Evolutionary conservation across 768 basidiomycete species (phyloP).

Genomic region (Lyophyllum shimeji): DNA sequence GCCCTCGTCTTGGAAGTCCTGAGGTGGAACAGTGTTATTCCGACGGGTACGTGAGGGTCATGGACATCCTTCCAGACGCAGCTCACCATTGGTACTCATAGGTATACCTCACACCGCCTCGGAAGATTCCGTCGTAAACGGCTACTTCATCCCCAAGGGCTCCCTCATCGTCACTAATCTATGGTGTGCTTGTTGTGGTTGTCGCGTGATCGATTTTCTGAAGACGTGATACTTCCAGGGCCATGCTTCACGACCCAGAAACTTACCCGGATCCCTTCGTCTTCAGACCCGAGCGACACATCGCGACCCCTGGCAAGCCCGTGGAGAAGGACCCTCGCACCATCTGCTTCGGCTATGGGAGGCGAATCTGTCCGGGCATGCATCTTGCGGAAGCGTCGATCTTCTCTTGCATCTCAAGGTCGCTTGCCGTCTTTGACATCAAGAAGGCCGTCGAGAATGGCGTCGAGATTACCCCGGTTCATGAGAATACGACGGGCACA

Average conservation of each 20-base stretch:
- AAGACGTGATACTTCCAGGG: slow-evolving; percentile 31
- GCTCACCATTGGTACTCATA: neutral
- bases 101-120: neutral
- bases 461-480: slow-evolving; percentile 41
- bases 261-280: slow-evolving; percentile 47
- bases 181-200: neutral
- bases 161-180: neutral
- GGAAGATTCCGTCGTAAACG: neutral
- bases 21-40: neutral
- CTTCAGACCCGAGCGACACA: slow-evolving; percentile 50
- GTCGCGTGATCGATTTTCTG: neutral
- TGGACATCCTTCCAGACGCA: neutral
- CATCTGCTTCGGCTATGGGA: slow-evolving; percentile 46
- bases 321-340: slow-evolving; percentile 40
- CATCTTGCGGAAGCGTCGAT: slow-evolving; percentile 52
- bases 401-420: slow-evolving; percentile 41
- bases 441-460: slow-evolving; percentile 45
- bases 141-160: neutral
- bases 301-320: slow-evolving; percentile 27
- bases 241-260: slow-evolving; percentile 50
- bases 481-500: slow-evolving; percentile 42
- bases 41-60: neutral
- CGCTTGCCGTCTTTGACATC: slow-evolving; percentile 50
- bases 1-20: neutral
- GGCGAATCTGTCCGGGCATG: slow-evolving; percentile 48